Conservation (phyloP, 2,329 filamentous ascomycete genomes). For the Zalaria sp. region DNA sequence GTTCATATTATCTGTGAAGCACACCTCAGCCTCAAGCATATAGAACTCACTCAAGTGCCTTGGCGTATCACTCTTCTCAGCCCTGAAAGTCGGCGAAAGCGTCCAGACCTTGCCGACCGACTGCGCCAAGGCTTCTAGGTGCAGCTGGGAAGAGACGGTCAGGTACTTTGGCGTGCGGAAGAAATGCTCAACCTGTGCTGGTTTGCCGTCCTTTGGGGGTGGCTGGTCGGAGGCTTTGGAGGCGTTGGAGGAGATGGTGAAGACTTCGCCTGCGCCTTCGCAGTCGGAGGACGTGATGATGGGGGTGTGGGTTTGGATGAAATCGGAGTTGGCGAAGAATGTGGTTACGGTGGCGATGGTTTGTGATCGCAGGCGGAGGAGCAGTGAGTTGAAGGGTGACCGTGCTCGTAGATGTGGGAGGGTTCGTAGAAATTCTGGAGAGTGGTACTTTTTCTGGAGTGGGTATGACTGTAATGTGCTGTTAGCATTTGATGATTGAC, state of each 20-base stretch:
- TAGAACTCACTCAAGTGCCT: constrained; percentile 96
- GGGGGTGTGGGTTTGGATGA: constrained; percentile 78
- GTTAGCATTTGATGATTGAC: not conserved
- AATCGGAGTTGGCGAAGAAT: constrained; percentile 59
- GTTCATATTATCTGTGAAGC: constrained; percentile 57
- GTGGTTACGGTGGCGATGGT: constrained; percentile 56
- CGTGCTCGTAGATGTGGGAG: constrained; percentile 78
- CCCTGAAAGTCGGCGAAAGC: constrained; percentile 82
- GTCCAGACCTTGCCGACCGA: constrained; percentile 87
- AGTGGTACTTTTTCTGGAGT: constrained; percentile 93
- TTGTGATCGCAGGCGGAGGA: constrained; percentile 73
- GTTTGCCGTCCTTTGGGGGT: constrained; percentile 18
- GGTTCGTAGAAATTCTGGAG: constrained; percentile 72
- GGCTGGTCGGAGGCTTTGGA: constrained; percentile 12
- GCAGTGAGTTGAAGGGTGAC: constrained; percentile 63
- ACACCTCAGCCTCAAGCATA: constrained; percentile 89
- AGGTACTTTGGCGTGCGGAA: constrained; percentile 85
- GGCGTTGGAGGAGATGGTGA: constrained; percentile 42
- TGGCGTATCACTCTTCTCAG: constrained; percentile 84
- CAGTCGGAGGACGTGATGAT: constrained; percentile 95
- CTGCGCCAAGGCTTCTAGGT: constrained; percentile 83
- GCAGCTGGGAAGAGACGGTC: constrained; percentile 87
- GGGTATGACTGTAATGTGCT: constrained; percentile 55
- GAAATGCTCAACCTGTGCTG: constrained; percentile 41
- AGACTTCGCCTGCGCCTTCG: constrained; percentile 91